Evolutionary conservation across 2,329 filamentous ascomycete species (phyloP).

Genomic region (Alternaria angustiovoidea): DNA sequence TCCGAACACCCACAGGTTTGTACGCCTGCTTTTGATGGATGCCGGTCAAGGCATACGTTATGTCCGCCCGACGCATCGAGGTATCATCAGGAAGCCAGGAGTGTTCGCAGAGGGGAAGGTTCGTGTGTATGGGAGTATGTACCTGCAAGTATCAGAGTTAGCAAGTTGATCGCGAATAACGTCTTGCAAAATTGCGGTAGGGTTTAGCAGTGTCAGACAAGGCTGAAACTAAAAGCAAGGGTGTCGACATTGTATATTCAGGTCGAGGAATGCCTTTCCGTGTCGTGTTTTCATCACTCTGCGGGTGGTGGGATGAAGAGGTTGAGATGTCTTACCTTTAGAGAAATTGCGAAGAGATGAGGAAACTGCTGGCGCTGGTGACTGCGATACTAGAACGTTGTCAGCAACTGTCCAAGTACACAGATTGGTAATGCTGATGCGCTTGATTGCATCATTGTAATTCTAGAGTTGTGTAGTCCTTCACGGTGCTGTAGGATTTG

Average conservation of each 20-base stretch:
- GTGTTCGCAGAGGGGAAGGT: conserved; percentile 17
- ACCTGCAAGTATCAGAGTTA: conserved; percentile 43
- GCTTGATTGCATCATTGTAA: conserved; percentile 61
- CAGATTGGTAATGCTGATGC: conserved; percentile 8
- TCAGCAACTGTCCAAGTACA: conserved; percentile 26
- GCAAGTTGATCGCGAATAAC: conserved; percentile 26
- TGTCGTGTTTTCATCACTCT: conserved; percentile 70
- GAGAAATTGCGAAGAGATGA: conserved; percentile 4
- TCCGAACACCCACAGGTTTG: conserved; percentile 68
- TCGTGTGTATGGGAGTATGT: conserved; percentile 33
- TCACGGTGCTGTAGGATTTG: conserved; percentile 65
- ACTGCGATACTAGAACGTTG: conserved; percentile 17
- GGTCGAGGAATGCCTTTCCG: conserved; percentile 74
- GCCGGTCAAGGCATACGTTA: conserved; percentile 62
- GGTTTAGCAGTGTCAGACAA: conserved; percentile 65
- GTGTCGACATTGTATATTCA: conserved; percentile 70
- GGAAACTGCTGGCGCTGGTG: neutral
- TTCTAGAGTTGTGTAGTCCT: conserved; percentile 63
- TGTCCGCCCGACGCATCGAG: conserved; percentile 76
- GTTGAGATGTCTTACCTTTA: conserved; percentile 53
- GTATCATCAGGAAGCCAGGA: conserved; percentile 62
- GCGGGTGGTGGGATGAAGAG: conserved; percentile 32
- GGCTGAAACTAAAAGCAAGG: conserved; percentile 71
- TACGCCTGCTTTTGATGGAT: conserved; percentile 66
- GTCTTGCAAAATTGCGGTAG: conserved; percentile 17